phyloP scores from a whole-genome alignment of 2,329 filamentous ascomycete genomes.

The Colletotrichum destructivum region DNA sequence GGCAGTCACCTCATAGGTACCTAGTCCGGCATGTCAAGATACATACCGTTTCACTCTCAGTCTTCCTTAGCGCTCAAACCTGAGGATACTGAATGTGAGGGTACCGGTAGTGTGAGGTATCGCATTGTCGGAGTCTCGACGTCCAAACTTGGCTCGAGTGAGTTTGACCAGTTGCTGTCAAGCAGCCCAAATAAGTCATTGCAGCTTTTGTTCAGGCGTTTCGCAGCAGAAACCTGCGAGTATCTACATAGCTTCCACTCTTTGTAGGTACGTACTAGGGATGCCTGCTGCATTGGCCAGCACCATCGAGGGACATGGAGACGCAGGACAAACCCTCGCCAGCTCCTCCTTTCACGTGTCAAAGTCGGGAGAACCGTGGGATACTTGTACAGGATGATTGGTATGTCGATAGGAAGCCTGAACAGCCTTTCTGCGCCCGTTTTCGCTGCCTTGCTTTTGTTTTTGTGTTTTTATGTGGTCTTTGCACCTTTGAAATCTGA shows the following conservation, averaged over 20 bases:
- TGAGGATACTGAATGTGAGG: not conserved
- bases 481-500: constrained; percentile 31
- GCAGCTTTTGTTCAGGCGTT: constrained; percentile 12
- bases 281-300: not conserved
- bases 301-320: not conserved
- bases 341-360: constrained; percentile 38
- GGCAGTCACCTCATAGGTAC: constrained; percentile 10
- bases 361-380: not conserved
- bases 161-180: constrained; percentile 1
- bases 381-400: not conserved
- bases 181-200: constrained; percentile 1
- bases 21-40: not conserved
- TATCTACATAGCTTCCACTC: not conserved
- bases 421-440: constrained; percentile 14
- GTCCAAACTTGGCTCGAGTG: not conserved
- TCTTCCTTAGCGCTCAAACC: not conserved
- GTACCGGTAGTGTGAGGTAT: not conserved
- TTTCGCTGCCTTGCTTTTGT: not conserved
- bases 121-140: not conserved
- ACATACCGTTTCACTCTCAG: not conserved
- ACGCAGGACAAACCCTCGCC: constrained; percentile 11
- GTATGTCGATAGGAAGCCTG: not conserved
- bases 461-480: not conserved
- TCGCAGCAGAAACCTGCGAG: not conserved
- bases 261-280: not conserved